These are phyloP conservation scores for Naganishia antarctica DNA, from an alignment of 768 basidiomycete species.

Conservation along the genomic window DNA sequence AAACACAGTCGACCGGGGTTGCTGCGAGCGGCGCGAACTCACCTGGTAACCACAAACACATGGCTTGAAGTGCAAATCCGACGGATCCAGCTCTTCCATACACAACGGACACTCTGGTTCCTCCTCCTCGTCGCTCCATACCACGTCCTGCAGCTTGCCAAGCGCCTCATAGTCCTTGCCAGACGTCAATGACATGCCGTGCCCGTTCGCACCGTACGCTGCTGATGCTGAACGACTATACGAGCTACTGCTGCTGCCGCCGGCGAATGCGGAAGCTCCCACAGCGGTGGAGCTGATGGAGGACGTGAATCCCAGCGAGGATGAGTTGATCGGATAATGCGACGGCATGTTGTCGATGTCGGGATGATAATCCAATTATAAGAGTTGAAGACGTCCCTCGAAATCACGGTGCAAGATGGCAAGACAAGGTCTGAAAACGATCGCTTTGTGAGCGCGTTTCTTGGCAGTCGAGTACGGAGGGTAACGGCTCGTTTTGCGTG, in stretches of 20 bases:
- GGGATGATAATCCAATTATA: background rate
- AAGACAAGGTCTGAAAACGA: background rate
- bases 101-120: slow-evolving; percentile 97
- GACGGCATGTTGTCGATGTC: background rate
- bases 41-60: slow-evolving; percentile 99
- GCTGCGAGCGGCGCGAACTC: slow-evolving; percentile 27
- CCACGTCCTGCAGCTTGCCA: slow-evolving; percentile 48
- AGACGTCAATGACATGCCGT: background rate
- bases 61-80: slow-evolving; percentile 98
- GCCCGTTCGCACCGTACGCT: background rate
- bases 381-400: background rate
- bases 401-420: background rate
- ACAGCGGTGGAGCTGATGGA: slow-evolving; percentile 21
- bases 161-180: slow-evolving; percentile 41
- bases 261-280: slow-evolving; percentile 18
- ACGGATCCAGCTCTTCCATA: slow-evolving; percentile 97
- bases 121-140: slow-evolving; percentile 56
- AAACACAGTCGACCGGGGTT: background rate
- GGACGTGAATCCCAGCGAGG: slow-evolving; percentile 26
- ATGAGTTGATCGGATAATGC: slow-evolving; percentile 19
- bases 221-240: slow-evolving; percentile 4
- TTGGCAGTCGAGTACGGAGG: background rate
- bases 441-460: background rate
- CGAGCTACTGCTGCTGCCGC: background rate
- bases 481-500: background rate